These are phyloP conservation scores for Nyctanthes arbortristis DNA, from an alignment of 257 asterid genomes.

Conservation along the genomic window DNA sequence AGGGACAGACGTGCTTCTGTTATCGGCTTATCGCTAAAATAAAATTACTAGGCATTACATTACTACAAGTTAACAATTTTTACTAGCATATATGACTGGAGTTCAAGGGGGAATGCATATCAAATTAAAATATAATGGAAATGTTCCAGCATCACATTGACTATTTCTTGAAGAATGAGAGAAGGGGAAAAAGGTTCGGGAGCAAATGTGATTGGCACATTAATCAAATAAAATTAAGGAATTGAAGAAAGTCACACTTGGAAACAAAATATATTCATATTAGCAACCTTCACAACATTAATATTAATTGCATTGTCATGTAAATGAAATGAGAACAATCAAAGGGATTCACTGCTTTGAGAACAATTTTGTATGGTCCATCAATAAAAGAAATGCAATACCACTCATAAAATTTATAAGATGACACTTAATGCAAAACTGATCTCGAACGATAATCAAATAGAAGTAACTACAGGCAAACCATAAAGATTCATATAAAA, in stretches of 20 bases:
- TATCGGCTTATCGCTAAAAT: too few species aligned
- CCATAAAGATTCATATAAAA: background rate
- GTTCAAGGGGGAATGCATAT: background rate
- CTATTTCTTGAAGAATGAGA: background rate
- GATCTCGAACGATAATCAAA: background rate
- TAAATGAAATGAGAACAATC: background rate
- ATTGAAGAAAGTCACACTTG: background rate
- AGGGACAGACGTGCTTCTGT: background rate
- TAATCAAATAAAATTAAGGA: background rate
- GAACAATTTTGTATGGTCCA: background rate
- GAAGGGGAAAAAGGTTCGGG: too few species aligned
- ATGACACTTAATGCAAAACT: background rate
- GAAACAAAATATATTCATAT: background rate
- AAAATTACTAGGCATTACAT: too few species aligned
- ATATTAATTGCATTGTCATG: background rate
- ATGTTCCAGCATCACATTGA: background rate
- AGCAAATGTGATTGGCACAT: background rate
- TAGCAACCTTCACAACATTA: background rate
- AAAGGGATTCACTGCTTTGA: background rate
- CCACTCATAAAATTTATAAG: background rate
- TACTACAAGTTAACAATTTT: background rate
- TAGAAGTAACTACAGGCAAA: background rate
- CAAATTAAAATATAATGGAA: background rate
- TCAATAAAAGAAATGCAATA: background rate
- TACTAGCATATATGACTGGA: background rate